phyloP scores from a whole-genome alignment of 1,284 basidiomycete species.

The Trichosporon sp. region DNA sequence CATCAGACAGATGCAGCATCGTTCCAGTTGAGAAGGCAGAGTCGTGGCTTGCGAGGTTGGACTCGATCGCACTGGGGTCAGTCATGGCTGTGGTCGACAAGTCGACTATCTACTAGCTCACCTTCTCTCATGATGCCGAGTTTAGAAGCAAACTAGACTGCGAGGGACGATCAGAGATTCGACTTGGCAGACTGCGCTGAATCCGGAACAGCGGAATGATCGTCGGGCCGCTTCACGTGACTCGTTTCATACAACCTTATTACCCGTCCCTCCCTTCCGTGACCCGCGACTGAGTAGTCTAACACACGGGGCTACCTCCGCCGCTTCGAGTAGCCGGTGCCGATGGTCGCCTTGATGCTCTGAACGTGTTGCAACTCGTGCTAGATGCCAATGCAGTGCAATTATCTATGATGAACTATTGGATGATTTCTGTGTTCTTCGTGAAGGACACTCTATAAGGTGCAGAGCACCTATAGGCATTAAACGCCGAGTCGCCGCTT shows the following conservation, averaged over 20 bases:
- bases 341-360: background rate
- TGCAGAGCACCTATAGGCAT: background rate
- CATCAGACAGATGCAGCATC: conserved; percentile 68
- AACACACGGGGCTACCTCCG: background rate
- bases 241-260: background rate
- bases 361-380: background rate
- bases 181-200: background rate
- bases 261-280: background rate
- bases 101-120: background rate
- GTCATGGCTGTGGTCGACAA: background rate
- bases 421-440: conserved; percentile 2
- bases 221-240: background rate
- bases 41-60: background rate
- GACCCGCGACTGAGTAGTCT: background rate
- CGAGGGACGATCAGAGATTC: background rate
- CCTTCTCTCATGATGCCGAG: background rate
- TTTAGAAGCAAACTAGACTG: background rate
- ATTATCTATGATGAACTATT: conserved; percentile 18
- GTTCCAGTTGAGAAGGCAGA: conserved; percentile 18
- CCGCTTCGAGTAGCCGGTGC: background rate
- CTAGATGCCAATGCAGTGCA: conserved; percentile 15
- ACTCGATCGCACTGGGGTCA: background rate
- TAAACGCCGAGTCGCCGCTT: conserved; percentile 43
- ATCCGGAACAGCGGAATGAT: conserved; percentile 4
- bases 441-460: background rate